Conservation (phyloP, 495 filamentous ascomycete genomes). For the Hypoxylon fuscum region DNA sequence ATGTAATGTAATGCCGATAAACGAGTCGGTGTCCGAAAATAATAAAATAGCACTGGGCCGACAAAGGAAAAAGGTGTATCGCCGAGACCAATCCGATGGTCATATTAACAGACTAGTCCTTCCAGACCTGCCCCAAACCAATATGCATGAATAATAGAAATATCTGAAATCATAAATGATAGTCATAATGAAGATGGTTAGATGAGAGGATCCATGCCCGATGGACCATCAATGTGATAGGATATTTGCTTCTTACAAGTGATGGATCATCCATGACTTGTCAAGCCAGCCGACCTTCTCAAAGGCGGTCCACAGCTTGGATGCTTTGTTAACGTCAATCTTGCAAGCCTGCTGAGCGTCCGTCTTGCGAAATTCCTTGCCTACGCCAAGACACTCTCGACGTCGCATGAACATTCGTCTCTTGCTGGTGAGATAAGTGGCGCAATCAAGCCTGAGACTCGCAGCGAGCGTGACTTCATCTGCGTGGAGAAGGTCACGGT, state of each 20-base stretch:
- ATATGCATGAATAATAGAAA: constrained; percentile 15
- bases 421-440: constrained; percentile 94
- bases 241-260: constrained; percentile 46
- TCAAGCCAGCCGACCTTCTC: constrained; percentile 91
- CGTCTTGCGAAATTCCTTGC: constrained; percentile 96
- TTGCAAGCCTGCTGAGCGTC: constrained; percentile 96
- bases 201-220: constrained; percentile 16
- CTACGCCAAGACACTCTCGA: constrained; percentile 70
- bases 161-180: neutral
- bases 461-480: constrained; percentile 82
- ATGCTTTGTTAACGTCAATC: constrained; percentile 99
- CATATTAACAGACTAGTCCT: constrained; percentile 18
- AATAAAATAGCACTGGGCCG: constrained; percentile 14
- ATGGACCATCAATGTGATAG: constrained; percentile 7
- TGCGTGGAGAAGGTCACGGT: constrained; percentile 77
- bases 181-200: neutral
- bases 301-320: constrained; percentile 92
- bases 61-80: constrained; percentile 31
- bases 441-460: constrained; percentile 83
- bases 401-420: constrained; percentile 87
- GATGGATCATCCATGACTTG: constrained; percentile 64
- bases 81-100: constrained; percentile 19
- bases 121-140: constrained; percentile 15
- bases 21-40: constrained; percentile 15
- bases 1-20: constrained; percentile 27